Conservation (phyloP, 768 basidiomycete species). For the Boletus eberwhitei region DNA sequence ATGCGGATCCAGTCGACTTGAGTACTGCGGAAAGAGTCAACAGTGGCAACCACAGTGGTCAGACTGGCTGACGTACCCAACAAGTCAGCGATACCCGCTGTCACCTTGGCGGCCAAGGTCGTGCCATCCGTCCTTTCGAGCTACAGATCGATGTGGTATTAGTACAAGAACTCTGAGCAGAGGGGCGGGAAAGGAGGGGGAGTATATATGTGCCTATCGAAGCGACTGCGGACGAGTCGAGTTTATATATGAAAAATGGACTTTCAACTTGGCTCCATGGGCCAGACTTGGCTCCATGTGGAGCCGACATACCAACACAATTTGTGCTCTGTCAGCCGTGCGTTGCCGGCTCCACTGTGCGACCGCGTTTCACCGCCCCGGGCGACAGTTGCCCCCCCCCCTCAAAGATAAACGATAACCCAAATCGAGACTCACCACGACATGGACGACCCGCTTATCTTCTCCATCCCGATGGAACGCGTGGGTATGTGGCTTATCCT, state of each 20-base stretch:
- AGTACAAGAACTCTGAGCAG: neutral
- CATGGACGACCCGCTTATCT: slow-evolving; percentile 72
- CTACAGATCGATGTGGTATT: slow-evolving; percentile 29
- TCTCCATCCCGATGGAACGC: slow-evolving; percentile 88
- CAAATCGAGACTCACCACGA: slow-evolving; percentile 41
- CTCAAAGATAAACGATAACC: neutral
- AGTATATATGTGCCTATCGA: neutral
- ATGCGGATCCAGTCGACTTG: slow-evolving; percentile 86
- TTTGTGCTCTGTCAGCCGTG: slow-evolving; percentile 3
- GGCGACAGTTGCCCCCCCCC: neutral
- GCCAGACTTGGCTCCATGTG: slow-evolving; percentile 20
- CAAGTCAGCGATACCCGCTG: slow-evolving; percentile 73
- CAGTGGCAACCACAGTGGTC: neutral
- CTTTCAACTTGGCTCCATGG: too few relatives aligned
- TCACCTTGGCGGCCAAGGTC: slow-evolving; percentile 57
- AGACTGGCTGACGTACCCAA: slow-evolving; percentile 49
- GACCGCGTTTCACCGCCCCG: slow-evolving; percentile 6
- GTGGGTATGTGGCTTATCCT: slow-evolving; percentile 59
- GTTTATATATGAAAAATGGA: slow-evolving; percentile 15
- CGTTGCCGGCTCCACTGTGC: slow-evolving; percentile 22
- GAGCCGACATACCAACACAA: slow-evolving; percentile 7
- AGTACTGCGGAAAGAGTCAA: slow-evolving; percentile 51
- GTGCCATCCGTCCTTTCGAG: slow-evolving; percentile 70
- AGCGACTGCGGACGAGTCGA: neutral
- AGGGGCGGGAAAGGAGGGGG: neutral